Evolutionary conservation across 768 basidiomycete genomes (phyloP), one percentile per base, ranked within the genome.

Genomic region (Suillus spraguei): DNA sequence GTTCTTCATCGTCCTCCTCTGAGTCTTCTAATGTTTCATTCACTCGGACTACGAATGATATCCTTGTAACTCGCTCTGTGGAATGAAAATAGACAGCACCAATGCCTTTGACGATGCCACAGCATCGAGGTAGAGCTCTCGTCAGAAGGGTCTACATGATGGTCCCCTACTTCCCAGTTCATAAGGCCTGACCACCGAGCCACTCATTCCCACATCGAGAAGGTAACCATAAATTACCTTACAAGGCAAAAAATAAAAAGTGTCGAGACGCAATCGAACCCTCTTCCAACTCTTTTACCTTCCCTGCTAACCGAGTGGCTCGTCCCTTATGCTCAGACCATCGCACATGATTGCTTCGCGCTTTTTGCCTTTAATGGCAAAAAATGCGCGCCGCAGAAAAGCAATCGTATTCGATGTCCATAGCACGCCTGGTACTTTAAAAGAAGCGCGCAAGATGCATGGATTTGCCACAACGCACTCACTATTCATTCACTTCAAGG

Each of bases 171-270:
- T 16, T 49, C 9, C 47, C 24, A 22, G 14, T 24, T 16, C 22
- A 24, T 49, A 6, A 47, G 46, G 46, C 5, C 46, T 22, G 46
- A 22, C 13, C 46, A 22, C 46, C 22, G 24, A 24, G 24, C 47
- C 46, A 49, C 24, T 49, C 47, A 16, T 49, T 24, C 7, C 47
- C 46, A 22, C 46, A 47, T 47, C 10, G 46, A 47, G 24, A 24
- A 24, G 47, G 24, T 24, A 8, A 4, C 24, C 14, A 14, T 7
- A 24, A 49, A 16, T 49, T 49, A 24, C 47, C 47, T 49, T 16
- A 49, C 47, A 49, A 49, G 47, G 47, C 22, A 47, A 49, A 49
- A 49, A 49, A 24, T 24, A 24, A 24, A 49, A 24, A 49, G 47
- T 24, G 14, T 24, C 16, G 14, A 14, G 24, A 49, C 24, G 24